Evolutionary conservation across 768 basidiomycete species (phyloP).

Genomic region (Rhizopogon vinicolor): DNA sequence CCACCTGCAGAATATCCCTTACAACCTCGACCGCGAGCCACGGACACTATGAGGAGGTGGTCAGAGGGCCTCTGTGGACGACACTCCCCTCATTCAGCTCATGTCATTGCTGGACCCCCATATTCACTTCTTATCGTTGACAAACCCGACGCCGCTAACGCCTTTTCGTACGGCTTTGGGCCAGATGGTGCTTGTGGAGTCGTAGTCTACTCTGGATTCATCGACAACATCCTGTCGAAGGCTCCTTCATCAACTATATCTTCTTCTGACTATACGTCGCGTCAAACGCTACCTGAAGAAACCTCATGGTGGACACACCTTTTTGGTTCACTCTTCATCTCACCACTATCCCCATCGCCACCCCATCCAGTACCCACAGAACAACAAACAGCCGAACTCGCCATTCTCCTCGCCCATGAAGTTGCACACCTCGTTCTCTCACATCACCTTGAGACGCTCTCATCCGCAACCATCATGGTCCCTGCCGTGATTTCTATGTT

Average conservation of each 20-base stretch:
- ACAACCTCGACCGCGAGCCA: conserved; percentile 75
- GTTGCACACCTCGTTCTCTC: conserved; percentile 87
- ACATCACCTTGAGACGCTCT: conserved; percentile 91
- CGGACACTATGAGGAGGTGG: conserved; percentile 61
- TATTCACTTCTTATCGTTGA: conserved; percentile 91
- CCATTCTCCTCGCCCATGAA: conserved; percentile 90
- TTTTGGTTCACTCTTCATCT: conserved; percentile 37
- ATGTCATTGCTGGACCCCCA: conserved; percentile 72
- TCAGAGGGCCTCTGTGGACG: conserved; percentile 47
- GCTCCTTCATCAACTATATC: conserved; percentile 20
- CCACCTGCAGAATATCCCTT: conserved; percentile 82
- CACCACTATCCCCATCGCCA: conserved; percentile 26
- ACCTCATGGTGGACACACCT: conserved; percentile 45
- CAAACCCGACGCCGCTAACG: conserved; percentile 77
- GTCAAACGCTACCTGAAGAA: conserved; percentile 12
- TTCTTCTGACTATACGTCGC: conserved; percentile 20
- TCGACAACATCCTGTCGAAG: conserved; percentile 76
- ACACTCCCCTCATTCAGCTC: conserved; percentile 39
- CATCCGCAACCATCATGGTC: conserved; percentile 75
- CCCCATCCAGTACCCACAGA: conserved; percentile 57
- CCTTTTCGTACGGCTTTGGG: conserved; percentile 95
- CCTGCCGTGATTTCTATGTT: conserved; percentile 76
- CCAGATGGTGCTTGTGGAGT: conserved; percentile 89
- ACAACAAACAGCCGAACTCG: conserved; percentile 84
- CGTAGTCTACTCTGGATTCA: conserved; percentile 90